Base-by-base conservation (phyloP, 1,284 basidiomycete genomes). In the Leccinum pachyderme region DNA sequence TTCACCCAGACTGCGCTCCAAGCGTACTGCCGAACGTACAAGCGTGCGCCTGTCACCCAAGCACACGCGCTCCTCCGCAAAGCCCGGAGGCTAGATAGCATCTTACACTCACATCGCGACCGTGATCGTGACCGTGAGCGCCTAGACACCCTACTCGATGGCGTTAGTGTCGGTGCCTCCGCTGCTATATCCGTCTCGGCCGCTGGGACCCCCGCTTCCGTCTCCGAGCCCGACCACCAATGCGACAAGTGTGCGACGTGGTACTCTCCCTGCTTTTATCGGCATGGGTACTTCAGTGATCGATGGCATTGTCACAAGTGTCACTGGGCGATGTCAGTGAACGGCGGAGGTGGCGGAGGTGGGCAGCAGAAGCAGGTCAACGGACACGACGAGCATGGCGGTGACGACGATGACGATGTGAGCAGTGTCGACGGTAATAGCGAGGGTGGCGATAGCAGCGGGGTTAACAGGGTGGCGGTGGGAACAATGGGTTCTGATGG, bases 21-120 rank as follows among this genome's bases (percentile, higher is more conserved):
- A 73, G 81, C 91, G 13, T 97, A 91, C 70, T 88, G 86, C 41
- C 80, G 81, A 52, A 80, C 83, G 8, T 95, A 95, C 77, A 96
- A 96, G 73, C 86, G 88, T 63, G 86, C 89, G 1, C 76, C 79
- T 0, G 73, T 83, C 6, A 77, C 80, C 7, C 82, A 89, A 63
- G 83, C 89, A 2, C 92, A 95, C 68, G 89, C 84, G 2, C 79
- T 95, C 11, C 79, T 95, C 39, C 87, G 93, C 54, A 95, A 95
- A 72, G 93, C 93, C 7, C 83, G 82, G 29, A 83, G 91, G 9
- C 78, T 95, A 18, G 93, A 95, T 69, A 75, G 76, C 27, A 77
- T 90, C 48, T 75, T 92, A 28, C 61, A 64, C 33, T 54, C 61
- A 1, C 56, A 61, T 29, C 64, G 60, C 24, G 28, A 48, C 9